Conservation (phyloP, 2,329 filamentous ascomycete genomes). For the Aspergillus carbonarius region DNA sequence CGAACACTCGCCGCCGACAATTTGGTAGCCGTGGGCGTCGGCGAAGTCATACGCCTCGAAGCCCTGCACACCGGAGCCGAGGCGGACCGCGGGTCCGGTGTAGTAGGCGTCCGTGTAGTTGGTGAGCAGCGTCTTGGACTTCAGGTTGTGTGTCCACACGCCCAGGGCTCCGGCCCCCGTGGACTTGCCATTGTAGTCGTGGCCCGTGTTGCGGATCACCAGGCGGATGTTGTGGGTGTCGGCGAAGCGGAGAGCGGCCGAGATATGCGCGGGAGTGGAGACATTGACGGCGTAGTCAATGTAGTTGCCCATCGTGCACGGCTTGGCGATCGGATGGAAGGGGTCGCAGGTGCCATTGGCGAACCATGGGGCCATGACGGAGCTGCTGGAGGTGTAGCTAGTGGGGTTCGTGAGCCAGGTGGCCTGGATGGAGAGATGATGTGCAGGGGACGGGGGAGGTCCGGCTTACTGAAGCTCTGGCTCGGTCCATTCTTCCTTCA, state of each 20-base stretch:
- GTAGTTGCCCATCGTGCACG: conserved; percentile 32
- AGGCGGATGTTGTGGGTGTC: conserved; percentile 44
- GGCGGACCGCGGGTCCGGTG: conserved; percentile 21
- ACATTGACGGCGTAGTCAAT: conserved; percentile 39
- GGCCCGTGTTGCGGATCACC: conserved; percentile 46
- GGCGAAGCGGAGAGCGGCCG: conserved; percentile 24
- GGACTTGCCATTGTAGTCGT: conserved; percentile 54
- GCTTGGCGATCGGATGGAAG: conserved; percentile 23
- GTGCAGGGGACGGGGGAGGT: neutral
- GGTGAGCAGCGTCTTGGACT: conserved; percentile 10
- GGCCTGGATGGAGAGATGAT: neutral
- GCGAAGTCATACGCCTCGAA: conserved; percentile 29
- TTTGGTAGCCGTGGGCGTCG: conserved; percentile 20
- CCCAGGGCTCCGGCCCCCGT: conserved; percentile 56
- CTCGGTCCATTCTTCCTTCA: conserved; percentile 46
- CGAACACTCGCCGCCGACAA: conserved; percentile 20
- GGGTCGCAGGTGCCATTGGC: conserved; percentile 15
- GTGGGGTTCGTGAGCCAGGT: neutral
- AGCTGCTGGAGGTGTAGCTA: conserved; percentile 8
- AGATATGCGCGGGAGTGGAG: conserved; percentile 25
- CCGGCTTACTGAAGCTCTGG: conserved; percentile 47
- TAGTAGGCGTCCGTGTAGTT: neutral
- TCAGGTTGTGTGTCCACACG: conserved; percentile 36
- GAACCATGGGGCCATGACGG: conserved; percentile 16
- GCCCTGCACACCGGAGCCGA: conserved; percentile 30